Percentiles rank a stretch among this genome's conserved stretches.
Evolutionary conservation across 75 land plant genomes (phyloP).

Genomic region (Cupressus sempervirens): DNA sequence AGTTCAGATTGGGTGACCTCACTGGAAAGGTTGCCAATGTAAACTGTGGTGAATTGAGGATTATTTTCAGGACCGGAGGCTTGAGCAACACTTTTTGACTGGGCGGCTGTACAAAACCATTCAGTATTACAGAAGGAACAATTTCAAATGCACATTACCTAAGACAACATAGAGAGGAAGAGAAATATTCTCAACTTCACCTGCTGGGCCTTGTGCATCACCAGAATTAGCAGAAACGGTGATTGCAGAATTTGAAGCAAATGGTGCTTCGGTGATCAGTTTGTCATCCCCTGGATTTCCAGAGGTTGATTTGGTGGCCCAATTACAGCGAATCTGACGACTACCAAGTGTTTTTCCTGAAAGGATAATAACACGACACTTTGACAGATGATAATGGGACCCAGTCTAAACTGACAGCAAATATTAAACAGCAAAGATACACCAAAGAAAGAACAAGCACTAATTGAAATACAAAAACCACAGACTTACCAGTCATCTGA

Average conservation of each 20-base stretch:
- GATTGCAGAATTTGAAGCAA: constrained; percentile 4
- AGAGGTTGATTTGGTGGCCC: constrained; percentile 88
- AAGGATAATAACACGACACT: not conserved
- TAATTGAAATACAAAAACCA: no score
- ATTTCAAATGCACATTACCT: not conserved
- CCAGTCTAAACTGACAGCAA: not conserved
- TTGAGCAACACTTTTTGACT: constrained; percentile 32
- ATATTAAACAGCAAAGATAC: not conserved
- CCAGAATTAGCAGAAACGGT: not conserved
- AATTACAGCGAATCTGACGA: constrained; percentile 91
- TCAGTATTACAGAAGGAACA: not conserved
- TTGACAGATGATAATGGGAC: not conserved
- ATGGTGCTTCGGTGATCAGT: constrained; percentile 41
- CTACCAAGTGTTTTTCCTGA: constrained; percentile 93
- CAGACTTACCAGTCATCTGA: constrained; percentile 80
- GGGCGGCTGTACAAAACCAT: constrained; percentile 9
- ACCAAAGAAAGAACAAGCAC: no score
- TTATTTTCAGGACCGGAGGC: constrained; percentile 83
- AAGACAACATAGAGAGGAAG: not conserved
- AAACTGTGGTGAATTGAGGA: constrained; percentile 91
- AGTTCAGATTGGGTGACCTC: constrained; percentile 91
- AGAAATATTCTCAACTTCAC: not conserved
- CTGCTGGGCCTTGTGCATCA: not conserved
- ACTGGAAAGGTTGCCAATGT: constrained; percentile 96
- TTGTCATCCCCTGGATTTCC: constrained; percentile 52